These are phyloP conservation scores for Populus tremula DNA, from an alignment of 345 rosid genomes.

Conservation along the genomic window DNA sequence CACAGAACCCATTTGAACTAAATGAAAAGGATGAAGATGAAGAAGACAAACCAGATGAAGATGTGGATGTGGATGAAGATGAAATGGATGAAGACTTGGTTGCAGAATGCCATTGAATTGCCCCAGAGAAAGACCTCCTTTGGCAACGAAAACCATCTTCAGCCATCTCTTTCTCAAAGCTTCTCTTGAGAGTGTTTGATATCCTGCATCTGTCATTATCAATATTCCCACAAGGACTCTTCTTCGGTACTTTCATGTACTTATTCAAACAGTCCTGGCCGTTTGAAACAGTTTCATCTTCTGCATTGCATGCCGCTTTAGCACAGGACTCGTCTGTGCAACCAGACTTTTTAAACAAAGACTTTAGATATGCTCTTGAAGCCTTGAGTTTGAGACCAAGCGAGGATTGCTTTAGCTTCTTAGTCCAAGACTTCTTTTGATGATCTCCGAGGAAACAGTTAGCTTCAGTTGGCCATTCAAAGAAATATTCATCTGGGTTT, in stretches of 20 bases:
- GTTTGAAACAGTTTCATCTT: slow-evolving; percentile 16
- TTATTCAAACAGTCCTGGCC: slow-evolving; percentile 25
- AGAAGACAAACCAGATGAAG: slow-evolving; percentile 45
- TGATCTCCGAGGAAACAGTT: slow-evolving; percentile 38
- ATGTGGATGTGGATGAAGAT: slow-evolving; percentile 20
- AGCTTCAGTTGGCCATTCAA: slow-evolving; percentile 57
- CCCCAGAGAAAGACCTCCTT: slow-evolving; percentile 85
- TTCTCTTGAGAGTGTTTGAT: slow-evolving; percentile 23
- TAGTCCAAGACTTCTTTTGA: slow-evolving; percentile 44
- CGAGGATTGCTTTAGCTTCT: slow-evolving; percentile 51
- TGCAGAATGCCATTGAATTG: slow-evolving; percentile 53
- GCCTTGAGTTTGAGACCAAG: slow-evolving; percentile 66
- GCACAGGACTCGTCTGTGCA: slow-evolving; percentile 51
- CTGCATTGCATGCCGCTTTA: slow-evolving; percentile 35
- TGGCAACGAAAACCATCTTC: slow-evolving; percentile 37
- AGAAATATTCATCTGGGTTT: slow-evolving; percentile 50
- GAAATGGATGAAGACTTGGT: slow-evolving; percentile 30
- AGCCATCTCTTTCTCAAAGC: slow-evolving; percentile 36
- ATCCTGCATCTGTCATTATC: slow-evolving; percentile 24
- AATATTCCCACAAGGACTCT: slow-evolving; percentile 32
- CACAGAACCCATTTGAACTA: slow-evolving; percentile 49
- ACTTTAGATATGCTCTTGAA: slow-evolving; percentile 59
- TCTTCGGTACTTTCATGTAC: slow-evolving; percentile 38
- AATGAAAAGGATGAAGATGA: slow-evolving; percentile 64
- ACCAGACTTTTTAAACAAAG: slow-evolving; percentile 56